Evolutionary conservation across 345 rosid genomes (phyloP).

Genomic region (Eucalyptus regnans): DNA sequence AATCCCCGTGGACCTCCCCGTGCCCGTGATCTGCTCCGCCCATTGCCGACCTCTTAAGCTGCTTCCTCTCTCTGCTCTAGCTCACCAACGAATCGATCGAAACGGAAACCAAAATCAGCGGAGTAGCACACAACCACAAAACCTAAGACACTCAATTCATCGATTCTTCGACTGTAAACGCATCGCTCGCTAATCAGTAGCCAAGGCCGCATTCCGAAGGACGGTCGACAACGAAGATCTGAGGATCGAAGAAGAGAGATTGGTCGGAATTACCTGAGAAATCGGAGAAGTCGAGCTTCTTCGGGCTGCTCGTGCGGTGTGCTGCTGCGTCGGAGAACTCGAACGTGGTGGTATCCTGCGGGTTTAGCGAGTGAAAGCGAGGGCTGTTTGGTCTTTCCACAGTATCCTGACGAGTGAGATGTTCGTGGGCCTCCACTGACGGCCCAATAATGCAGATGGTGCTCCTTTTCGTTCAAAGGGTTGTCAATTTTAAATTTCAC

Average conservation of each 20-base stretch:
- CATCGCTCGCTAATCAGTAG: not conserved
- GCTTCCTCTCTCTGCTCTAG: not conserved
- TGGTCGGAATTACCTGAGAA: not conserved
- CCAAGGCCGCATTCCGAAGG: not conserved
- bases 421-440: not conserved
- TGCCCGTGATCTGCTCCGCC: conserved; percentile 69
- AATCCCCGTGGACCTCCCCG: conserved; percentile 59
- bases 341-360: not conserved
- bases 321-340: not conserved
- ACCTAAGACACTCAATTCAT: not conserved
- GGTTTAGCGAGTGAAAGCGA: not conserved
- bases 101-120: not conserved
- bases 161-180: not conserved
- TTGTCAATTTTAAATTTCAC: not conserved
- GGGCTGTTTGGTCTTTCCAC: not conserved
- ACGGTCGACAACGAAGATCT: not conserved
- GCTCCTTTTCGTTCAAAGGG: accelerated
- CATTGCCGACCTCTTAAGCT: conserved; percentile 10
- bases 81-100: not conserved
- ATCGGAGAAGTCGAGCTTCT: not conserved
- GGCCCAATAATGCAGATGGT: not conserved
- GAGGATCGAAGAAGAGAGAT: not conserved
- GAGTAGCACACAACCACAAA: not conserved
- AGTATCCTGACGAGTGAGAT: not conserved
- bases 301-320: not conserved